phyloP scores from a whole-genome alignment of 129 eudicot genomes.

The Pulicaria dysenterica region DNA sequence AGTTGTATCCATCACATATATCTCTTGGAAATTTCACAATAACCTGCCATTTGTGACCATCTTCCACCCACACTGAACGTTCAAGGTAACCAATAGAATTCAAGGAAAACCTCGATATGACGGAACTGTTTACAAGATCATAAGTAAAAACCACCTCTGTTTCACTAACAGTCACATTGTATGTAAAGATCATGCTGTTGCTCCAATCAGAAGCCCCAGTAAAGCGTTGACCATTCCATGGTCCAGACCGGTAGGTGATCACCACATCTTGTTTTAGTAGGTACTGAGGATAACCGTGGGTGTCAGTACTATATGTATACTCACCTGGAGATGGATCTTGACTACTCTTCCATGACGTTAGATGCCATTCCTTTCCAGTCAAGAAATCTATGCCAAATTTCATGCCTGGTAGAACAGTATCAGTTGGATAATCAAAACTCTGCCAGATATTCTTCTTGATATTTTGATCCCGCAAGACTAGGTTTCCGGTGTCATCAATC shows the following conservation, averaged over 20 bases:
- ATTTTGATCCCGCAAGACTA: slow-evolving; percentile 2
- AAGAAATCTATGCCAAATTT: slow-evolving; percentile 24
- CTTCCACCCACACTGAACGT: slow-evolving; percentile 28
- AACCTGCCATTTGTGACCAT: slow-evolving; percentile 30
- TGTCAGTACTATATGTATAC: slow-evolving; percentile 11
- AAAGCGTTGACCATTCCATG: slow-evolving; percentile 30
- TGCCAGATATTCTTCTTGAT: slow-evolving; percentile 17
- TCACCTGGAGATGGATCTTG: slow-evolving; percentile 32
- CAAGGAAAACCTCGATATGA: not conserved
- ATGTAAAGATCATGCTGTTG: not conserved
- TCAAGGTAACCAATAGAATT: not conserved
- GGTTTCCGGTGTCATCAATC: slow-evolving; percentile 31
- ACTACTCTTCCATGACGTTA: slow-evolving; percentile 26
- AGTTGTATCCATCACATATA: slow-evolving; percentile 46
- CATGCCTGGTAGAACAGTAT: slow-evolving; percentile 30
- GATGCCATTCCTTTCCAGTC: slow-evolving; percentile 15
- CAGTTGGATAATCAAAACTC: slow-evolving; percentile 37
- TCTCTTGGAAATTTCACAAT: slow-evolving; percentile 27
- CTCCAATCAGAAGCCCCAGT: slow-evolving; percentile 15
- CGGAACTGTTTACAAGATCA: slow-evolving; percentile 9
- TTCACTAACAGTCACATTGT: slow-evolving; percentile 9
- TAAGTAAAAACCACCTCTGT: slow-evolving; percentile 14
- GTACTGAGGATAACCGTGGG: slow-evolving; percentile 26
- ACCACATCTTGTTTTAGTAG: slow-evolving; percentile 7
- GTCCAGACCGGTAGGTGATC: slow-evolving; percentile 24